Evolutionary conservation across 1,139 yeast genomes (phyloP).

Genomic region (Protomyces lactucae-debilis): DNA sequence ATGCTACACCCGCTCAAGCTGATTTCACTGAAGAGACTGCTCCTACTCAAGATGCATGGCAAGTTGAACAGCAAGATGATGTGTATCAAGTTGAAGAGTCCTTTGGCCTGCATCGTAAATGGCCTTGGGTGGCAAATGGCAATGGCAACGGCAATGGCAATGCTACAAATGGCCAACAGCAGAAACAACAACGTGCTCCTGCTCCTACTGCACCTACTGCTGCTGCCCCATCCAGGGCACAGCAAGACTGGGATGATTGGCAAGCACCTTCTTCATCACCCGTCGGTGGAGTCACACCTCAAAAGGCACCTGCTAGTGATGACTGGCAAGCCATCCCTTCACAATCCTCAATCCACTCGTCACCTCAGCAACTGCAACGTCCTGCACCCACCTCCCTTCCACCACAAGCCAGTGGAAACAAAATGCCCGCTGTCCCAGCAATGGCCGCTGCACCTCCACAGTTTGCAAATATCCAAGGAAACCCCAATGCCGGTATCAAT

Average conservation of each 20-base stretch:
- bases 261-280: too few relatives aligned
- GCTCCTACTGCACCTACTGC: background rate
- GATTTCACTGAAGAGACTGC: background rate
- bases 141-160: too few relatives aligned
- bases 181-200: background rate
- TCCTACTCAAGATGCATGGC: background rate
- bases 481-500: background rate
- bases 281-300: too few relatives aligned
- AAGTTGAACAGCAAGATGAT: too few relatives aligned
- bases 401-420: background rate
- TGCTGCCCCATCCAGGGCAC: background rate
- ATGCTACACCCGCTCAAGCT: background rate
- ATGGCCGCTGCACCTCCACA: background rate
- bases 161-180: too few relatives aligned
- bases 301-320: too few relatives aligned
- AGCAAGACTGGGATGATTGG: too few relatives aligned
- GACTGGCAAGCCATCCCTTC: too few relatives aligned
- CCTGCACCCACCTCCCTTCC: background rate
- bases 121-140: background rate
- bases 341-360: too few relatives aligned
- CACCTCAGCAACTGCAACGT: too few relatives aligned
- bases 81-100: background rate
- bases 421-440: background rate
- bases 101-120: background rate
- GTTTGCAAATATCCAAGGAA: background rate